Base-by-base conservation (phyloP, 306 rosid genomes). In the Delonix regia region DNA sequence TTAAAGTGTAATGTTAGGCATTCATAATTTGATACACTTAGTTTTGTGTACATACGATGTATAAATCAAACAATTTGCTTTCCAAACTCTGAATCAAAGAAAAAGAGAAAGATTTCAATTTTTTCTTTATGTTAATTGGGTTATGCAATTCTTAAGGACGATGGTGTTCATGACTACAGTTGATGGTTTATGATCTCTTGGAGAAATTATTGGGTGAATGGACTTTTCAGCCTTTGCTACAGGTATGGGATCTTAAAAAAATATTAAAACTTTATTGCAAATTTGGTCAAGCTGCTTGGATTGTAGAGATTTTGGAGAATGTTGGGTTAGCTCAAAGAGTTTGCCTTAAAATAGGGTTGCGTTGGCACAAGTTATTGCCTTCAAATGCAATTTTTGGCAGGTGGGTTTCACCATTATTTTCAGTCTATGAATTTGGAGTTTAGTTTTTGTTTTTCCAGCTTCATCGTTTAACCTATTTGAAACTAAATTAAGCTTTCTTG, bases 1-100 rank as follows among this genome's bases (percentile, higher is more conserved):
- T 27, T 53, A 0, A 19, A 77, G 27, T 75, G 27, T n/a, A 65
- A 72, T 59, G 2, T 76, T 84, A 77, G 83, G 47, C 74, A 0
- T 52, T 77, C 71, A 41, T 5, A 67, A 39, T 65, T 67, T 7
- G 13, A 51, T 77, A n/a, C 45, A 61, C 44, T 74, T 49, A 69
- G 25, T 22, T 44, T 81, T 78, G 22, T 77, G 71, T 73, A 81
- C 80, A 77, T 61, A 85, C 1, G 1, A 1, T 81, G 83, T 47
- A 82, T 63, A 74, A 28, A 51, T 30, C 33, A 4, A 69, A 74
- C 57, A 30, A 1, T 5, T 78, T 72, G 51, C n/a, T 34, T 66
- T 76, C 56, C 21, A 3, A 71, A 25, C 64, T 71, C 12, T 38
- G 33, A 38, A 36, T 33, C 11, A 19, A 27, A 77, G 4, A 47